Conservation (phyloP, 768 basidiomycete species). For the Gautieria morchelliformis region DNA sequence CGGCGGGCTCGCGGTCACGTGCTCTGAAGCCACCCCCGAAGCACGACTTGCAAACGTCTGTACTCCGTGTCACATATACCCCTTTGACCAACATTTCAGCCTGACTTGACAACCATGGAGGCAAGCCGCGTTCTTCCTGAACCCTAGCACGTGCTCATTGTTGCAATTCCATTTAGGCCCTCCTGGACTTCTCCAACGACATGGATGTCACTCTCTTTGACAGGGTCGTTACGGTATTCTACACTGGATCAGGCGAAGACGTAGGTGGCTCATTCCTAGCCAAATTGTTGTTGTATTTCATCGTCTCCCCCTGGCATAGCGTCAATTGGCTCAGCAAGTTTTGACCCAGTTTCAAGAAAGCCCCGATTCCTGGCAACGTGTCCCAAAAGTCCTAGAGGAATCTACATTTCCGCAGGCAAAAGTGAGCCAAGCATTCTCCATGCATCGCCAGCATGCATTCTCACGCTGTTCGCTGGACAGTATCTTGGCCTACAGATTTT, state of each 20-base stretch:
- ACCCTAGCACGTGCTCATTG: background rate
- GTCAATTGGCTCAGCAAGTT: constrained; percentile 89
- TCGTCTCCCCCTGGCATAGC: constrained; percentile 37
- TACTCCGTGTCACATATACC: background rate
- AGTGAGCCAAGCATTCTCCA: constrained; percentile 27
- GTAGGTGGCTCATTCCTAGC: constrained; percentile 33
- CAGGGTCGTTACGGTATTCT: constrained; percentile 88
- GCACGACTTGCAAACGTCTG: background rate
- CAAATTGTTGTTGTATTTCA: constrained; percentile 8
- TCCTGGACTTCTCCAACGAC: constrained; percentile 89
- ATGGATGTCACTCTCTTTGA: constrained; percentile 88
- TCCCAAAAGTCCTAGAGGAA: constrained; percentile 85
- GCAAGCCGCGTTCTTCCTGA: background rate
- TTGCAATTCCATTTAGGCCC: constrained; percentile 37
- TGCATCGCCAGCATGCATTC: background rate
- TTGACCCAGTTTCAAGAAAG: constrained; percentile 95
- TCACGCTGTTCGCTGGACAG: constrained; percentile 29
- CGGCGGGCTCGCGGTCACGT: background rate
- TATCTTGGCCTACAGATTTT: constrained; percentile 96
- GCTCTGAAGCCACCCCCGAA: background rate
- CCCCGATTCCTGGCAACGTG: constrained; percentile 94
- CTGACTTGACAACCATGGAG: background rate
- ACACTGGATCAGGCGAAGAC: constrained; percentile 75
- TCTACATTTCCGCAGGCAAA: constrained; percentile 82
- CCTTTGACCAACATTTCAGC: background rate